Evolutionary conservation across 345 rosid genomes (phyloP), one percentile per base, ranked within the genome.

Genomic region (Eucalyptus pauciflora): DNA sequence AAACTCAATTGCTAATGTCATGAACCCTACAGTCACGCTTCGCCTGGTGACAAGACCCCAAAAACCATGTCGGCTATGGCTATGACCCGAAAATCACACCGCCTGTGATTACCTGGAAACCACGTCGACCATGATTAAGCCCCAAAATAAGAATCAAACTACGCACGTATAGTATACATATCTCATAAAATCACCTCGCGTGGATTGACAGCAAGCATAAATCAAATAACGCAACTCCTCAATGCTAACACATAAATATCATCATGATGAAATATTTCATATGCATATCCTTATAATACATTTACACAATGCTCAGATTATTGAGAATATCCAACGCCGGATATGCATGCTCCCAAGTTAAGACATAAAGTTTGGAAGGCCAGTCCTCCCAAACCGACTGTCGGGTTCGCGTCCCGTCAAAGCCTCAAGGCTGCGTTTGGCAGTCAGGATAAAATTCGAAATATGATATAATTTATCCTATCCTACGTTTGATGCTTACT

Each of bases 81-180:
- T 51, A 51, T 51, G 54, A 51, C 56, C 56, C 56, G 22, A 51
- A 51, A 17, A 51, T 51, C 1, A 51, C 22, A 51, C 22, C 54
- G 22, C 20, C 8, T 51, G 56, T 51, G 56, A 51, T 51, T 52
- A 52, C 56, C 24, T 52, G 10, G 56, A 11, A 58, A 11, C 29
- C 67, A 58, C 14, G 67, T 58, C 7, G 7, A 25, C 64, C 13
- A 12, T 58, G 67, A 25, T 60, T 60, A 60, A 25, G 67, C 31
- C 67, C 8, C 58, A 52, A 20, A 20, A 20, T 20, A 52, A 52
- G 58, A 46, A 52, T 52, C 25, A 52, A 52, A 8, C 25, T 52
- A 52, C 0, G 58, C 58, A 52, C 0, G 58, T 52, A 52, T 0
- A 18, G 58, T 52, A 52, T 0, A 18, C 56, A 18, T 7, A 52